Conservation (phyloP, 148 eudicot species). For the Rhododendron williamsianum region DNA sequence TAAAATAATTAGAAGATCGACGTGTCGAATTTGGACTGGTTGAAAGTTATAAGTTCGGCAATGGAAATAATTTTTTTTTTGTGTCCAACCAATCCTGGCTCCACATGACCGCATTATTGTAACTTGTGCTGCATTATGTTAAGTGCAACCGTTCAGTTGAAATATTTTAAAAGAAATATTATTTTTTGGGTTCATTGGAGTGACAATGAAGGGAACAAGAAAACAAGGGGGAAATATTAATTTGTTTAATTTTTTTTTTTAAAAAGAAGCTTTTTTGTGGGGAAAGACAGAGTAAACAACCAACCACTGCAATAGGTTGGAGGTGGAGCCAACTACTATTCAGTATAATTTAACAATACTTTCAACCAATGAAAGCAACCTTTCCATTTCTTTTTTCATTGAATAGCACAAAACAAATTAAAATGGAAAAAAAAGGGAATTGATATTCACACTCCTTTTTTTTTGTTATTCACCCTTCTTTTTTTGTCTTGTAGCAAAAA, state of each 20-base stretch:
- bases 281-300: slow-evolving; percentile 16
- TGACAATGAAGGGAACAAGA: slow-evolving; percentile 9
- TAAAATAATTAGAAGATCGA: neutral
- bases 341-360: neutral
- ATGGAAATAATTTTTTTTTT: neutral
- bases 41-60: neutral
- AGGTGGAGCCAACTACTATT: slow-evolving; percentile 17
- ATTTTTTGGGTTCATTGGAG: slow-evolving; percentile 4
- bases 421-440: neutral
- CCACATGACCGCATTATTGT: slow-evolving; percentile 10
- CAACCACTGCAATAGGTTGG: neutral
- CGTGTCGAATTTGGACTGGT: neutral
- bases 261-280: neutral
- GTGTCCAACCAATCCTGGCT: neutral
- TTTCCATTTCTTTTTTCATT: neutral
- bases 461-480: too few species aligned
- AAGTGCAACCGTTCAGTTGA: neutral
- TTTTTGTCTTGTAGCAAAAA: too few species aligned
- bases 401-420: neutral
- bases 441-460: too few species aligned
- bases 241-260: neutral
- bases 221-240: neutral
- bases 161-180: neutral
- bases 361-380: slow-evolving; percentile 12
- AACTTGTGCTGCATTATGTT: slow-evolving; percentile 13